A percentile compares a stretch with the other conserved stretches of the same genome.
phyloP scores from a whole-genome alignment of 257 asterid species.

The Solanum clarkiae region DNA sequence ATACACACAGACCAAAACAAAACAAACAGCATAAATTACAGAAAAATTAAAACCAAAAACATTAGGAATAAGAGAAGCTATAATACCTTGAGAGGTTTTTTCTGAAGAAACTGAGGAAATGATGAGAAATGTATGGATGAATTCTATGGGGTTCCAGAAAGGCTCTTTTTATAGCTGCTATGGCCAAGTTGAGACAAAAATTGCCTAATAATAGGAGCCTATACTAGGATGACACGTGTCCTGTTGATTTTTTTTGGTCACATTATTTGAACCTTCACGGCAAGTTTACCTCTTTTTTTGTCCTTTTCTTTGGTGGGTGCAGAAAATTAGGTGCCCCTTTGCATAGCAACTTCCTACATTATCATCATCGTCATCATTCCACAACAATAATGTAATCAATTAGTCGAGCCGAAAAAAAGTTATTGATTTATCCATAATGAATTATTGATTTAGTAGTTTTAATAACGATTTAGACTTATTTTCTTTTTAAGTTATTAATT shows the following conservation, averaged over 20 bases:
- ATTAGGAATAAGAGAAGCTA: neutral
- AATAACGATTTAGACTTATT: no score
- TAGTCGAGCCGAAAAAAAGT: no score
- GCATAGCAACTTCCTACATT: neutral
- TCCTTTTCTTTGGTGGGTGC: neutral
- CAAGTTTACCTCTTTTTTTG: no score
- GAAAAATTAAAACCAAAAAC: neutral
- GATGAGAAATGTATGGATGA: neutral
- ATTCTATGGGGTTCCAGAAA: neutral
- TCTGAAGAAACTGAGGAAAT: neutral
- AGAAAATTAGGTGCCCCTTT: neutral
- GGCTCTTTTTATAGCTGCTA: constrained; percentile 9
- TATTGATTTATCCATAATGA: no score
- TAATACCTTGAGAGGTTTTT: constrained; percentile 2
- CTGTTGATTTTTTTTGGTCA: neutral
- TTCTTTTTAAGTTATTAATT: no score
- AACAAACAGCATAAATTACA: neutral
- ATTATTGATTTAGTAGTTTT: no score
- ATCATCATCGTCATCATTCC: neutral
- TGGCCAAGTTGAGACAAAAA: constrained; percentile 8
- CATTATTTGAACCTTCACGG: neutral
- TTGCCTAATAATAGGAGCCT: neutral
- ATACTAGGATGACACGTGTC: constrained; percentile 9
- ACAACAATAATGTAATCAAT: no score
- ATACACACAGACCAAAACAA: neutral